Percentiles rank a stretch among this genome's conserved stretches.
Conservation (phyloP, 495 filamentous ascomycete genomes). For the Tuber brumale region DNA sequence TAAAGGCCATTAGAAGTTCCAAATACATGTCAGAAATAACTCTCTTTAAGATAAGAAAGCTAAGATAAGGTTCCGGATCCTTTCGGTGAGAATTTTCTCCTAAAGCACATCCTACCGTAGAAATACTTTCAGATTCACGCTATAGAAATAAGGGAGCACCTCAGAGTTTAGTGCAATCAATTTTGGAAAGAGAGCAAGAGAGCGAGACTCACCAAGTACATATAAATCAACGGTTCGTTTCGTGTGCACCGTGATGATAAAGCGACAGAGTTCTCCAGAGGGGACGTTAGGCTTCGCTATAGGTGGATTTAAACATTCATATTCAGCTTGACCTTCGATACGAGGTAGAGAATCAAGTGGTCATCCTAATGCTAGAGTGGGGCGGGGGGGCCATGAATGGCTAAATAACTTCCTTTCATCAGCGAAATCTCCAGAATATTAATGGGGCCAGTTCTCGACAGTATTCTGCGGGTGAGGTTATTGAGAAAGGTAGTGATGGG, state of each 20-base stretch:
- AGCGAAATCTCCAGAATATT: not conserved
- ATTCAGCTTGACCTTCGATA: not conserved
- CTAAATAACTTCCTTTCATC: not conserved
- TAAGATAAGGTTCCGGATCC: constrained; percentile 78
- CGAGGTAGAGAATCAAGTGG: not conserved
- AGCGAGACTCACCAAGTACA: not conserved
- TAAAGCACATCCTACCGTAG: constrained; percentile 17
- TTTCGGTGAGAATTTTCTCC: no score
- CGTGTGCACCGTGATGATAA: not conserved
- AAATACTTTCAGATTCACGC: constrained; percentile 9
- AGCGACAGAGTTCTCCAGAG: not conserved
- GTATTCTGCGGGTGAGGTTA: not conserved
- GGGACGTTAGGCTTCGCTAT: not conserved
- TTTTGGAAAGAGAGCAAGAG: not conserved
- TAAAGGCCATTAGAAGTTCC: constrained; percentile 82
- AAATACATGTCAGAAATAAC: constrained; percentile 1
- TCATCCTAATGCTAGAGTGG: not conserved
- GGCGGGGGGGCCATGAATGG: not conserved
- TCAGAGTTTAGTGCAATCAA: not conserved
- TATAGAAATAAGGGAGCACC: not conserved
- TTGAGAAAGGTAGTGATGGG: not conserved
- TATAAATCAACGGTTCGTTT: not conserved
- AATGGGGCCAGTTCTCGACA: not conserved
- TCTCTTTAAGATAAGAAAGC: constrained; percentile 17
- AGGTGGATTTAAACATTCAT: not conserved